Evolutionary conservation across 2,329 filamentous ascomycete species (phyloP), one percentile per base, ranked within the genome.

Genomic region (Ceratocystis papillata): DNA sequence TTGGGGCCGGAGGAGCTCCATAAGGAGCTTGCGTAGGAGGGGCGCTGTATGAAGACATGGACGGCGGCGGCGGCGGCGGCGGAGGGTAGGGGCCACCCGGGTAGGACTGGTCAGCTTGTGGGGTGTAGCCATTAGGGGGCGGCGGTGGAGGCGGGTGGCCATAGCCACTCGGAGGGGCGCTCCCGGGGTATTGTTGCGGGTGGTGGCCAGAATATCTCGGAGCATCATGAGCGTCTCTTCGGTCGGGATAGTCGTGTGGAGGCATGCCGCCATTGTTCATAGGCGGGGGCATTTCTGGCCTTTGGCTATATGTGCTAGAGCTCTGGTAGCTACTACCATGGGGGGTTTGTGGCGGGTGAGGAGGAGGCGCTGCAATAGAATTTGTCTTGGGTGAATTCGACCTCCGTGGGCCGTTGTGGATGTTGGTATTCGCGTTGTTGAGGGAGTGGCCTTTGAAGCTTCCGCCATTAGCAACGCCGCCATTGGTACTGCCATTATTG

Each of bases 1-100:
- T 50, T 2, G 44, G 30, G 10, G 66, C 62, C 30, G 66, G 66
- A 8, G 66, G 66, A 44, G 44, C 66, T 17, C 66, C 66, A 44
- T 67, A 67, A 15, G 66, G 66, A 15, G 66, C 15, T 41, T 67
- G 66, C 5, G 50, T 61, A 22, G 66, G 66, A 62, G 66, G 66
- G 22, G 66, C 66, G 33, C 66, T 67, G 45, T 53, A 67, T 37
- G 66, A 57, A 30, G 66, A 63, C 53, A 65, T 61, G 25, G 62
- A 61, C 25, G 62, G 28, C 28, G 66, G 66, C 6, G 66, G 37
- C 6, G 66, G 37, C 28, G 66, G 66, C 10, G 66, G 37, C 6
- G 66, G 55, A 22, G 66, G 55, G 25, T 67, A 67, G 17, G 53
- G 53, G 17, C 46, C 48, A 5, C 50, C 55, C 33, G 45, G 12